Evolutionary conservation across 345 rosid species (phyloP).

Genomic region (Sapria himalayana): DNA sequence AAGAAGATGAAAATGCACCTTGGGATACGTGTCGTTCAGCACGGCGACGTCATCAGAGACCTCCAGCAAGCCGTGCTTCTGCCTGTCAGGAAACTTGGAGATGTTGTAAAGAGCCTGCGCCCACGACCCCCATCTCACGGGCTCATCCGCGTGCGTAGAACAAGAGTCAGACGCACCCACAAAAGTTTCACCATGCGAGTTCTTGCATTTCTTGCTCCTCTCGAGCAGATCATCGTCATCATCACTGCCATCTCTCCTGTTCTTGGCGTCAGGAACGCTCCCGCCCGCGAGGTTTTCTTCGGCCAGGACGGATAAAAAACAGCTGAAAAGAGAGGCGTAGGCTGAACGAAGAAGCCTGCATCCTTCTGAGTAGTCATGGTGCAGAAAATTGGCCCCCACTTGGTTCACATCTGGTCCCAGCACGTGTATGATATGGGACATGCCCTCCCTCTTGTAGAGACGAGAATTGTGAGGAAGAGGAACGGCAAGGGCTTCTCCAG

Average conservation of each 20-base stretch:
- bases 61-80: constrained; percentile 38
- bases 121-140: constrained; percentile 84
- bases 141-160: constrained; percentile 18
- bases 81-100: constrained; percentile 61
- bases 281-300: constrained; percentile 15
- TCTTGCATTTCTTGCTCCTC: constrained; percentile 36
- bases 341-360: constrained; percentile 50
- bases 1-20: constrained; percentile 19
- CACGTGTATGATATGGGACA: constrained; percentile 81
- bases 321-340: constrained; percentile 61
- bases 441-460: constrained; percentile 42
- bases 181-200: constrained; percentile 13
- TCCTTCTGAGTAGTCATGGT: constrained; percentile 48
- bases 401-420: constrained; percentile 98
- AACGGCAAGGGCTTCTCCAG: constrained; percentile 62
- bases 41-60: constrained; percentile 38
- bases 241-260: constrained; percentile 18
- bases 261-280: constrained; percentile 16
- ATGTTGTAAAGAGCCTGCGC: constrained; percentile 51
- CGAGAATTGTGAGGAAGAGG: constrained; percentile 70
- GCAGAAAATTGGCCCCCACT: constrained; percentile 51
- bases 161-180: constrained; percentile 6
- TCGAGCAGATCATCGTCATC: constrained; percentile 11
- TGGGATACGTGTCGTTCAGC: constrained; percentile 60
- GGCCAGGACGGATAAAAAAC: constrained; percentile 30